Evolutionary conservation across 1,284 basidiomycete species (phyloP), one percentile per base, ranked within the genome.

Genomic region (Cutaneotrichosporon sp.): DNA sequence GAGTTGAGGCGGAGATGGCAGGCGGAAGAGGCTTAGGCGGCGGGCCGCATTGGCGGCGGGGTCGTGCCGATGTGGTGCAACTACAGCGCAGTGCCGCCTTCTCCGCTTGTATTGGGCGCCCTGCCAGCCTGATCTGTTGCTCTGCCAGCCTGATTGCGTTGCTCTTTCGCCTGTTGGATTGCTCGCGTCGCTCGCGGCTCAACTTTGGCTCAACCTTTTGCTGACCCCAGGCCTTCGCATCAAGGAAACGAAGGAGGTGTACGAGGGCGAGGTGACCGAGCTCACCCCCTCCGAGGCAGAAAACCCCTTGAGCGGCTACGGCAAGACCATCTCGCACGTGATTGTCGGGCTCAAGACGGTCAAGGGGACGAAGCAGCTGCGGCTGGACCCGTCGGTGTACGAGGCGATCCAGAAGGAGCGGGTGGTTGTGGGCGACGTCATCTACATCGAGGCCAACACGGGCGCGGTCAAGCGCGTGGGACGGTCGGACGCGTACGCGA

Each of bases 231-330:
- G 92, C 49, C 80, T 96, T 26, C 84, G 91, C 68, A 92, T 96
- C 80, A 97, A 97, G 75, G 94, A 98, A 77, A 97, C 92, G 3
- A 98, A 98, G 73, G 92, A 97, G 70, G 92, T 98, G 9, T 98
- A 94, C 76, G 94, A 98, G 74, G 94, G 94, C 55, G 96, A 98
- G 76, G 88, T 98, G 33, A 97, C 93, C 8, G 94, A 98, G 70
- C 77, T 98, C 56, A 97, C 94, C 3, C 94, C 94, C 1, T 86
- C 90, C 30, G 96, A 96, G 76, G 83, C 90, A 10, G 92, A 96
- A 75, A 97, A 96, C 75, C 92, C 92, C 35, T 79, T 96, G 42
- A 90, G 88, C 54, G 94, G 94, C 41, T 98, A 98, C 74, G 96
- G 94, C 63, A 98, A 98, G 79, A 97, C 94, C 1, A 91, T 98